A percentile compares a stretch with the other conserved stretches of the same genome.
phyloP scores from a whole-genome alignment of 345 rosid genomes.

The Euclidium syriacum region DNA sequence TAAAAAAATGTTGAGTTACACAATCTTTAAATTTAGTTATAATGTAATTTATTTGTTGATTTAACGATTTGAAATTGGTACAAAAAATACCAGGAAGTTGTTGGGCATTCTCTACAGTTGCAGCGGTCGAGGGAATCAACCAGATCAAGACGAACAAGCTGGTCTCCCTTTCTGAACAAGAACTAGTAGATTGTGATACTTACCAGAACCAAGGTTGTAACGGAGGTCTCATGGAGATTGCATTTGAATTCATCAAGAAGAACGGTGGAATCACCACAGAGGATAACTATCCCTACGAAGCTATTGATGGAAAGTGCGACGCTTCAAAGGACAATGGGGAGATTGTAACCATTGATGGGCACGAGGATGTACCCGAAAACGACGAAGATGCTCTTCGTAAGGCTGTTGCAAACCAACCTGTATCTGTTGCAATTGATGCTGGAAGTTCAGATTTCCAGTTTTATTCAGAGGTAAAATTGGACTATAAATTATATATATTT shows the following conservation, averaged over 20 bases:
- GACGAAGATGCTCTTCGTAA: slow-evolving; percentile 44
- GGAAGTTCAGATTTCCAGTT: slow-evolving; percentile 16
- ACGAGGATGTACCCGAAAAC: slow-evolving; percentile 48
- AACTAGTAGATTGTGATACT: slow-evolving; percentile 60
- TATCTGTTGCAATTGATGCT: slow-evolving; percentile 43
- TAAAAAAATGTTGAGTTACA: background rate
- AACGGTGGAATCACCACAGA: slow-evolving; percentile 47
- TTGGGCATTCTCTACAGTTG: slow-evolving; percentile 68
- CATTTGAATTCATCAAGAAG: slow-evolving; percentile 40
- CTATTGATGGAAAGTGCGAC: slow-evolving; percentile 39
- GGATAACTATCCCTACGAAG: slow-evolving; percentile 41
- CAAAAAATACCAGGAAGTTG: slow-evolving; percentile 49
- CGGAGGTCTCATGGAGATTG: slow-evolving; percentile 65
- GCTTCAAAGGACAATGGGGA: slow-evolving; percentile 35
- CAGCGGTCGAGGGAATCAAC: slow-evolving; percentile 63
- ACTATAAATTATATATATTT: background rate
- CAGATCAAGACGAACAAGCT: slow-evolving; percentile 47
- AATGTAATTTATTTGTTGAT: background rate
- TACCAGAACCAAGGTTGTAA: slow-evolving; percentile 55
- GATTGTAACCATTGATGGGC: slow-evolving; percentile 41
- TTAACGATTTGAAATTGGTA: background rate
- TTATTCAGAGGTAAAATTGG: slow-evolving; percentile 20
- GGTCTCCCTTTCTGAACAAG: slow-evolving; percentile 58
- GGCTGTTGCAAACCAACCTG: slow-evolving; percentile 59
- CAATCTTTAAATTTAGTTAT: no score